phyloP scores from a whole-genome alignment of 2,329 filamentous ascomycete genomes.

The Fusarium sp. region DNA sequence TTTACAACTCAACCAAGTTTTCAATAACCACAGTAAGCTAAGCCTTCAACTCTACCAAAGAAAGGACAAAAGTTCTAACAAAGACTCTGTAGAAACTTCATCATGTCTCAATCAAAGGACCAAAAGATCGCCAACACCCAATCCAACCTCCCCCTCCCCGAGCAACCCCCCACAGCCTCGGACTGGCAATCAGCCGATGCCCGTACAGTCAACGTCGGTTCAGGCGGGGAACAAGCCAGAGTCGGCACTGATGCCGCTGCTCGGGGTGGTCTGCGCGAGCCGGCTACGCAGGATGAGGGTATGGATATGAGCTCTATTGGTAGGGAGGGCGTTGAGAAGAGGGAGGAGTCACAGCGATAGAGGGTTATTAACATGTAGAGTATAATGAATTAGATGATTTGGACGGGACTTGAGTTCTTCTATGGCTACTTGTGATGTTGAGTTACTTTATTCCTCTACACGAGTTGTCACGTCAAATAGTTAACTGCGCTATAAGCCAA shows the following conservation, averaged over 20 bases:
- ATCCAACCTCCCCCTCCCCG: conserved; percentile 79
- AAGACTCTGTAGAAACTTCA: background rate
- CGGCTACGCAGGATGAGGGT: conserved; percentile 63
- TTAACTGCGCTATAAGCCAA: background rate
- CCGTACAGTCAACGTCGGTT: conserved; percentile 73
- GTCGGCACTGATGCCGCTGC: conserved; percentile 60
- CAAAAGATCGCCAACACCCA: conserved; percentile 72
- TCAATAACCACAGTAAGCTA: background rate
- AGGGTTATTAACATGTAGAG: background rate
- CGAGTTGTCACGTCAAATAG: background rate
- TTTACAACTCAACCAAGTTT: background rate
- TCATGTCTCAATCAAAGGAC: conserved; percentile 62
- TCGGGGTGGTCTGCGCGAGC: conserved; percentile 63
- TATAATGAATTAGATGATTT: background rate
- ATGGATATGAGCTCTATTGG: conserved; percentile 67
- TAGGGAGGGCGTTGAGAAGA: conserved; percentile 58
- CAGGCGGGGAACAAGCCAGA: conserved; percentile 62
- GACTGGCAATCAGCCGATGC: conserved; percentile 79
- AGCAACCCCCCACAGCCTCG: conserved; percentile 76
- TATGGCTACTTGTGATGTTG: background rate
- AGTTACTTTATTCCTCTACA: background rate
- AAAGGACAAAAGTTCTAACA: background rate
- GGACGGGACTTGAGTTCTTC: background rate
- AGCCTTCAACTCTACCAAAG: background rate
- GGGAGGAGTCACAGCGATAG: conserved; percentile 20